Percentiles rank a stretch among this genome's conserved stretches.
Conservation (phyloP, 192 early-diverging fungal species). For the Funneliformis mosseae region DNA sequence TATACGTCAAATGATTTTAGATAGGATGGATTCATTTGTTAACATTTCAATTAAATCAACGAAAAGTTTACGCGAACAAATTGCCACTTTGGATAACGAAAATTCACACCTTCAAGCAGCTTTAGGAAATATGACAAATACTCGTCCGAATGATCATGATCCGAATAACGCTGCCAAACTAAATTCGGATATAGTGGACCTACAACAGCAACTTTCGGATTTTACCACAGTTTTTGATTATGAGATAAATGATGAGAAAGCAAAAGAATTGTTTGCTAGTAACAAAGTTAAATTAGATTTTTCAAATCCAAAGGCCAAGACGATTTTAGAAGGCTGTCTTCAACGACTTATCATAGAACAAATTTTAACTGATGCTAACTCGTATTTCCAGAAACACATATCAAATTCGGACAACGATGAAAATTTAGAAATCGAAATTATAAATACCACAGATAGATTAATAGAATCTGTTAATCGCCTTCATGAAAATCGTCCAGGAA, state of each 20-base stretch:
- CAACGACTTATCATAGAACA: not conserved
- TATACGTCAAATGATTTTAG: not conserved
- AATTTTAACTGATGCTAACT: not conserved
- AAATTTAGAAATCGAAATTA: not conserved
- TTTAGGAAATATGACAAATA: not conserved
- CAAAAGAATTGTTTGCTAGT: not conserved
- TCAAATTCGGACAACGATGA: not conserved
- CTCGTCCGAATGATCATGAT: slow-evolving; percentile 2
- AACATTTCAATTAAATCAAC: not conserved
- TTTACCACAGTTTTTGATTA: slow-evolving; percentile 8
- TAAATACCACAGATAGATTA: not conserved
- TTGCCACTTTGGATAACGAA: not conserved
- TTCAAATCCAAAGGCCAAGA: not conserved
- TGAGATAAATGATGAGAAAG: not conserved
- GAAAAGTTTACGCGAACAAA: not conserved
- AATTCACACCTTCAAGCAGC: slow-evolving; percentile 18
- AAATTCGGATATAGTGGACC: not conserved
- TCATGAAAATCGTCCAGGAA: not conserved
- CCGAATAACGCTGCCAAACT: slow-evolving; percentile 12
- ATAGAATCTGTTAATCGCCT: not conserved
- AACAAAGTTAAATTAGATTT: not conserved
- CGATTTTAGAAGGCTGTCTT: not conserved
- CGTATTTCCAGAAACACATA: not conserved
- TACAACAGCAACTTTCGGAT: slow-evolving; percentile 6
- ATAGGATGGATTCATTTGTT: not conserved